Percentiles rank a stretch among this genome's conserved stretches.
These are phyloP conservation scores for Ambrosia trifida DNA, from an alignment of 129 eudicot species.

Conservation along the genomic window DNA sequence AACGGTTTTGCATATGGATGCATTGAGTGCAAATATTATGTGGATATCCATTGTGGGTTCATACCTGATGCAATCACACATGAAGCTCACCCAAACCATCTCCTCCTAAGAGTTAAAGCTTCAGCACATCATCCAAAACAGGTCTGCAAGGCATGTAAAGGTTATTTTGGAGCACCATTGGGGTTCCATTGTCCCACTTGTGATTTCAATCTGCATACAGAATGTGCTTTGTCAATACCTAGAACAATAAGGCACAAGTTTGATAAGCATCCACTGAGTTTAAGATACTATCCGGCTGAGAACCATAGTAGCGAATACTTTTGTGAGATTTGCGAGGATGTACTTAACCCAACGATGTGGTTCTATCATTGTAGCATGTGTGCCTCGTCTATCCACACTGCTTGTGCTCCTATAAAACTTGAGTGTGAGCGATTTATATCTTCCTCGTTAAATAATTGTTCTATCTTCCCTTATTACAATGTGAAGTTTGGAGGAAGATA, in stretches of 20 bases:
- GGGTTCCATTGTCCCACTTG: not conserved
- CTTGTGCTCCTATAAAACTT: slow-evolving; percentile 1
- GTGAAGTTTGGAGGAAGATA: slow-evolving; percentile 2
- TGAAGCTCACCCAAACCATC: slow-evolving; percentile 13
- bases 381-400: too few species aligned
- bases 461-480: not conserved
- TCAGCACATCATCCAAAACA: too few species aligned
- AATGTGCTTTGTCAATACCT: slow-evolving; percentile 6
- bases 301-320: not conserved
- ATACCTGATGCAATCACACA: slow-evolving; percentile 10
- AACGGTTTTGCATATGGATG: slow-evolving; percentile 24
- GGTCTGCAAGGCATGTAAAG: not conserved
- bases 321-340: not conserved
- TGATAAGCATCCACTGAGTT: slow-evolving; percentile 3
- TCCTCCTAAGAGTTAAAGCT: not conserved
- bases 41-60: slow-evolving; percentile 13
- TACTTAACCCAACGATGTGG: not conserved
- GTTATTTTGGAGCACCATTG: too few species aligned
- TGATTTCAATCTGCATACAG: not conserved
- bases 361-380: slow-evolving; percentile 15
- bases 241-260: not conserved
- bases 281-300: slow-evolving; percentile 7
- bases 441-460: not conserved
- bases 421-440: not conserved
- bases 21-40: not conserved